Evolutionary conservation across 257 asterid genomes (phyloP), one percentile per base, ranked within the genome.

Genomic region (Orobanche coerulescens): DNA sequence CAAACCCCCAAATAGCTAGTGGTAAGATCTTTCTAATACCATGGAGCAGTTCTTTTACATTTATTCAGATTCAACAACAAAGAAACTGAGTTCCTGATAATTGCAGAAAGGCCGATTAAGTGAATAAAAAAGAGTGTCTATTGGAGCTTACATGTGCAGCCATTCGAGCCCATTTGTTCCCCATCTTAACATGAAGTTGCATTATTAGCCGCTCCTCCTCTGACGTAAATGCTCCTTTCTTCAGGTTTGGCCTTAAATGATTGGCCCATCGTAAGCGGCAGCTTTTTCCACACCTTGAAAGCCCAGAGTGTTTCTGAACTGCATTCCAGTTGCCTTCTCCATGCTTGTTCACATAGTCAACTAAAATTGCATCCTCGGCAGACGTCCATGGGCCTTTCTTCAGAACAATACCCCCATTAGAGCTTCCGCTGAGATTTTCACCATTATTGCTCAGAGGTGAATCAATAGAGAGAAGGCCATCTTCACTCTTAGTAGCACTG

Each of bases 291-390:
- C 92, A 84, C 44, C 92, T 79, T 8, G 75, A 75, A 69, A 84
- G 84, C 55, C 92, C 92, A 0, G 85, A 70, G 71, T 84, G 80
- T 50, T 76, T 84, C 71, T 81, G 88, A 73, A 84, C 85, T 43
- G 88, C 79, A 68, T 84, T 84, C 92, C 92, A 84, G 67, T 84
- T 84, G 25, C 92, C 88, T 73, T 84, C 92, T 22, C 88, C 88
- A 31, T 84, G 80, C 62, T 67, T 84, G 52, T 74, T 84, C 75
- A 84, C 92, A 46, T 84, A 84, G 39, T 81, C 85, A 51, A 81
- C 72, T 59, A 84, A 64, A 68, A 81, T 72, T 28, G 81, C 73
- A 66, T 84, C 92, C 76, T 84, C 92, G 0, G 85, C 80, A 15
- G 82, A 42, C 14, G 92, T 81, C 92, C 92, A 84, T 2, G 92